phyloP scores from a whole-genome alignment of 2,329 filamentous ascomycete species.

The Coniella vitis region DNA sequence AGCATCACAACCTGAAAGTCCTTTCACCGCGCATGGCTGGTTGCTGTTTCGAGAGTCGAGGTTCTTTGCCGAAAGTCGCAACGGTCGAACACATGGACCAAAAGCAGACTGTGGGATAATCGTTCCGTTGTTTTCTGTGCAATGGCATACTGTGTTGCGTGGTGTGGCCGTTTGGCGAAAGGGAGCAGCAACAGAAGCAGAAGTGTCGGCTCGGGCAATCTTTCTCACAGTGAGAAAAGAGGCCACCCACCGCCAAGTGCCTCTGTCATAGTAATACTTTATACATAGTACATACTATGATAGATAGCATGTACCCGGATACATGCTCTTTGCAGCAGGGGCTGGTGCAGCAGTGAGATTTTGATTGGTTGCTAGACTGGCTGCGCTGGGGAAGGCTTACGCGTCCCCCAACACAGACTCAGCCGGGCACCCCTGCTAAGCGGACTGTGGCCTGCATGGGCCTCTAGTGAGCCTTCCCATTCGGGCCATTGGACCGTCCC shows the following conservation, averaged over 20 bases:
- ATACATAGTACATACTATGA: not conserved
- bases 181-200: too few species aligned
- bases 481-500: slow-evolving; percentile 1
- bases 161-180: too few species aligned
- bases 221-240: not conserved
- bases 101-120: too few species aligned
- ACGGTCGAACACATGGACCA: too few species aligned
- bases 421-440: not conserved
- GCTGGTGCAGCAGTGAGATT: not conserved
- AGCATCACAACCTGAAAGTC: too few species aligned
- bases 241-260: not conserved
- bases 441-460: not conserved
- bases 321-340: not conserved
- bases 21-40: too few species aligned
- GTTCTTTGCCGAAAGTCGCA: not conserved
- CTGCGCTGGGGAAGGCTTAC: slow-evolving; percentile 2
- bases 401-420: slow-evolving; percentile 3
- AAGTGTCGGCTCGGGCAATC: not conserved
- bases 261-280: not conserved
- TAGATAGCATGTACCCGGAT: not conserved
- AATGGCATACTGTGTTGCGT: too few species aligned
- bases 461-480: slow-evolving; percentile 1
- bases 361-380: not conserved
- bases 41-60: not conserved
- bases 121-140: too few species aligned